Evolutionary conservation across 2,329 filamentous ascomycete genomes (phyloP).

Genomic region (Trichophyton schoenleinii): DNA sequence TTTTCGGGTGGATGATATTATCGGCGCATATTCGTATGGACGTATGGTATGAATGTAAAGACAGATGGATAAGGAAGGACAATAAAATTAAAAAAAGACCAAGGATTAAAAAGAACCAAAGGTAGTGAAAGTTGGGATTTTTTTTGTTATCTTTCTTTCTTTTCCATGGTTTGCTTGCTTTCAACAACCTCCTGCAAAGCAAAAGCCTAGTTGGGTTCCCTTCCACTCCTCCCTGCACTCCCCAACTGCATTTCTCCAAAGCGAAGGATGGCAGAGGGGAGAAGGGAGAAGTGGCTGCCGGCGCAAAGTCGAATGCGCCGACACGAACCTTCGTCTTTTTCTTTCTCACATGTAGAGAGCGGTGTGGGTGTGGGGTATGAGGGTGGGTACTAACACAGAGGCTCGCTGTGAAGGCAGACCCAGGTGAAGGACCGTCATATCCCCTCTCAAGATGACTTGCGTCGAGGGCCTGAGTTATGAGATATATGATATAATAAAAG

Average conservation of each 20-base stretch:
- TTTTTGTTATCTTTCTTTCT: background rate
- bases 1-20: background rate
- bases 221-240: background rate
- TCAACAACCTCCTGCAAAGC: background rate
- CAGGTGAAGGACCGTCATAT: background rate
- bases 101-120: constrained; percentile 1
- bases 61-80: background rate
- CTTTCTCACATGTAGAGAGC: background rate
- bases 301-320: background rate
- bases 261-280: background rate
- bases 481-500: background rate
- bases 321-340: constrained; percentile 3
- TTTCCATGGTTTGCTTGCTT: background rate
- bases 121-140: background rate
- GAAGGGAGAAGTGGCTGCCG: background rate
- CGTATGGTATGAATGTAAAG: background rate
- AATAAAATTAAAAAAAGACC: background rate
- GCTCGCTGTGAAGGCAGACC: background rate
- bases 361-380: no score
- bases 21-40: background rate
- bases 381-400: background rate
- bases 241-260: no score
- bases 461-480: constrained; percentile 1
- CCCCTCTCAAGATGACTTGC: constrained; percentile 1
- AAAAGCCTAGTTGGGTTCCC: background rate